Percentiles rank a stretch among this genome's conserved stretches.
These are phyloP conservation scores for Botrytis galanthina DNA, from an alignment of 2,329 filamentous ascomycete species.

Conservation along the genomic window DNA sequence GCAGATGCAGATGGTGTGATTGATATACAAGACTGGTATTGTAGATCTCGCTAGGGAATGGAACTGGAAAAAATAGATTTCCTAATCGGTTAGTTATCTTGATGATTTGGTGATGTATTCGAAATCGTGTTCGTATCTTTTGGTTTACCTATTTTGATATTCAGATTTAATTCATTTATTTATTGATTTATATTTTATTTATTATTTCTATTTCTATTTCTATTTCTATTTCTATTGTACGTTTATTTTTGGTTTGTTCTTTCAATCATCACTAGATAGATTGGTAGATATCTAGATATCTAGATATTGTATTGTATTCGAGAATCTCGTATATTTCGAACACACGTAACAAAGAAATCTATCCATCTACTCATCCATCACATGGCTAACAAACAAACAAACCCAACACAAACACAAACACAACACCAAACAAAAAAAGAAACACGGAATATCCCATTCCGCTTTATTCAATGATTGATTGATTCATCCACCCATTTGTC, in stretches of 20 bases:
- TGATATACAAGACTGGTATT: too few species aligned
- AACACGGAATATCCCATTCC: background rate
- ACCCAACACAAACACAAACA: background rate
- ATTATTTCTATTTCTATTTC: background rate
- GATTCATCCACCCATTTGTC: background rate
- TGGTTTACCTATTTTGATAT: background rate
- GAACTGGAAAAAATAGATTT: background rate
- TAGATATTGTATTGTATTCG: background rate
- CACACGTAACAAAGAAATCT: too few species aligned
- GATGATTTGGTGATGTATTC: background rate
- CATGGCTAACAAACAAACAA: background rate
- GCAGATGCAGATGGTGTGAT: too few species aligned
- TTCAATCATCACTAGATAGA: background rate
- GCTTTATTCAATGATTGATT: background rate
- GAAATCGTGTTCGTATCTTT: background rate
- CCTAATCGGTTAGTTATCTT: background rate
- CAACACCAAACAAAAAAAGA: background rate
- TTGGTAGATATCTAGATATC: background rate
- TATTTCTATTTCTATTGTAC: background rate
- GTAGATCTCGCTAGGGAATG: too few species aligned
- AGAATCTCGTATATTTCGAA: background rate
- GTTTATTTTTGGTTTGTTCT: background rate
- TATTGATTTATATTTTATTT: background rate
- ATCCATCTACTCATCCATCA: background rate
- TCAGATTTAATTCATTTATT: background rate